phyloP scores from a whole-genome alignment of 2,329 filamentous ascomycete species.

The Calcarisporium arbuscula region DNA sequence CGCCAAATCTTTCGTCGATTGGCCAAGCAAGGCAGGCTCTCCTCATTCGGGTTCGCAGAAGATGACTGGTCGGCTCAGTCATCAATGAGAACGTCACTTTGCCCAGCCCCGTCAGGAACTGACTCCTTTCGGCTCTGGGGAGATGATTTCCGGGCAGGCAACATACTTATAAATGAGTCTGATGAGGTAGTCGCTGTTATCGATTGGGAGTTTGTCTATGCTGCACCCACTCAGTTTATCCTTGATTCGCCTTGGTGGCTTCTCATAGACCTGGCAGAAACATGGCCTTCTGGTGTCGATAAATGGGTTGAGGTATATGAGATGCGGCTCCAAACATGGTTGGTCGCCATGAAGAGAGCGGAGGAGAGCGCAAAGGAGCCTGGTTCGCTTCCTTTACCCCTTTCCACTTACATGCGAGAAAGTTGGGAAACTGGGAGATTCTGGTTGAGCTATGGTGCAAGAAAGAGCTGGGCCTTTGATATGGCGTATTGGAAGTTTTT shows the following conservation, averaged over 20 bases:
- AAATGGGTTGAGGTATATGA: slow-evolving; percentile 26
- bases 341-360: slow-evolving; percentile 20
- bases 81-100: slow-evolving; percentile 7
- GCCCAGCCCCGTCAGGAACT: slow-evolving; percentile 13
- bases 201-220: slow-evolving; percentile 35
- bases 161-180: slow-evolving; percentile 24
- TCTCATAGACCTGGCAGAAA: slow-evolving; percentile 23
- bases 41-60: slow-evolving; percentile 20
- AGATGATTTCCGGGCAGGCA: slow-evolving; percentile 27
- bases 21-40: slow-evolving; percentile 18
- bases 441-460: slow-evolving; percentile 26
- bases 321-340: slow-evolving; percentile 23
- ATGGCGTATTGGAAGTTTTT: slow-evolving; percentile 28
- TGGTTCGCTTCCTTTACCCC: neutral
- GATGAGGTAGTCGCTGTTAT: slow-evolving; percentile 25
- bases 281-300: slow-evolving; percentile 22
- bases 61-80: slow-evolving; percentile 23
- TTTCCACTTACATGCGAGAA: slow-evolving; percentile 29
- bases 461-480: slow-evolving; percentile 32
- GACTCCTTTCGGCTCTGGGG: slow-evolving; percentile 21
- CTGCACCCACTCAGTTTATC: slow-evolving; percentile 24
- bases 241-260: slow-evolving; percentile 34
- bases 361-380: slow-evolving; percentile 15
- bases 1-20: slow-evolving; percentile 33
- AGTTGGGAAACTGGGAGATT: slow-evolving; percentile 28